Base-by-base conservation (phyloP, 352 stramenopile genomes). In the Stramenopiles sp. region DNA sequence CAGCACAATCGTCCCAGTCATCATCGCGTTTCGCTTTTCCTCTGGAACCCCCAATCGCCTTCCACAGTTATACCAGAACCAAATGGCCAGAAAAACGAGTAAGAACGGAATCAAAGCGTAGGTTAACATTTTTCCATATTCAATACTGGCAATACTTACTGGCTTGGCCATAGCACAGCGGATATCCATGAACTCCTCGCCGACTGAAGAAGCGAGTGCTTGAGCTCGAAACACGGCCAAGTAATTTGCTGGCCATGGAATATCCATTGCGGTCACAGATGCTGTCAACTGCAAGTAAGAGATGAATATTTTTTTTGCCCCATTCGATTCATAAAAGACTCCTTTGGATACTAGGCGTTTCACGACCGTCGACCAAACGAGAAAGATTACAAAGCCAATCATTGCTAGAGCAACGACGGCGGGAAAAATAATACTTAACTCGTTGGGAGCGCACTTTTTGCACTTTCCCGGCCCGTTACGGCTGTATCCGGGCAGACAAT, bases 401-500 rank as follows among this genome's bases (percentile, higher is more conserved):
- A 78, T 14, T 8, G 8, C 8, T 14, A 55, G 14, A 4, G 4
- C 71, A 33, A 78, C 4, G 4, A 78, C 30, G 14, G 14, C 4
- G 22, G 71, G 71, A 78, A 78, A 14, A 4, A 14, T 33, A 14
- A 14, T 33, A 14, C 14, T 78, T 8, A 78, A 14, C 22, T 14
- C 71, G 8, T 14, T 4, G 4, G 4, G 4, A 8, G 4, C 71
- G 71, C 71, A 78, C 14, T 78, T 4, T 33, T 78, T 78, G 22
- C 71, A 78, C 8, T 33, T 33, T 78, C 71, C 71, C 71, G 30
- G 4, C 30, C 71, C 71, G 22, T 78, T 14, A 14, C 71, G 71
- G 71, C 71, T 78, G 71, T 78, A 78, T 33, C 71, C 71, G 8
- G 71, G 71, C 30, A 78, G 22, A 14, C 71, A 78, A 78, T 78